These are phyloP conservation scores for Phytophthora pini DNA, from an alignment of 352 stramenopile species.

Conservation along the genomic window DNA sequence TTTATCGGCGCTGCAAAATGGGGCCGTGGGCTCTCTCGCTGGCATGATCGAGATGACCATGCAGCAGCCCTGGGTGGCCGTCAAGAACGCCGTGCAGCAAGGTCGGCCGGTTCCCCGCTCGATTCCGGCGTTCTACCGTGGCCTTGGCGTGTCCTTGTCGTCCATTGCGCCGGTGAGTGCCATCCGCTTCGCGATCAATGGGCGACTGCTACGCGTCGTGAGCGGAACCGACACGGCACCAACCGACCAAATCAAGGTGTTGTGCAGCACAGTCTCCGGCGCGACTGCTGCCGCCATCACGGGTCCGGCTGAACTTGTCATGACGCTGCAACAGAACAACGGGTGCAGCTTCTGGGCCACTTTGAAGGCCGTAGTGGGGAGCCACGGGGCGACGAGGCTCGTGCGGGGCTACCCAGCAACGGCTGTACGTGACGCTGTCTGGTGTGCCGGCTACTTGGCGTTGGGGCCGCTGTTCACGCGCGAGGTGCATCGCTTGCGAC, in stretches of 20 bases:
- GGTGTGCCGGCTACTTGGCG: conserved; percentile 81
- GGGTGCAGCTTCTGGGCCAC: conserved; percentile 66
- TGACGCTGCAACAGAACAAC: conserved; percentile 85
- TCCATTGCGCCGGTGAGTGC: conserved; percentile 82
- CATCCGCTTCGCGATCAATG: conserved; percentile 82
- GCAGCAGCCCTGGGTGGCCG: conserved; percentile 81
- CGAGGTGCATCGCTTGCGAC: conserved; percentile 61
- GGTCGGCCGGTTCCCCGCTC: conserved; percentile 64
- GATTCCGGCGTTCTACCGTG: conserved; percentile 71
- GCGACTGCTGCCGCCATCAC: conserved; percentile 64
- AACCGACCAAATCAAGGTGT: conserved; percentile 63
- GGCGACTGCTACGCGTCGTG: conserved; percentile 56
- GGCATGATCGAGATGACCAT: conserved; percentile 85
- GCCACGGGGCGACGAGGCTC: conserved; percentile 54
- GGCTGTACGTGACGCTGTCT: conserved; percentile 67
- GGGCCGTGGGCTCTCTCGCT: conserved; percentile 73
- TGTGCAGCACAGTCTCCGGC: conserved; percentile 61
- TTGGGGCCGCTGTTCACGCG: conserved; percentile 70
- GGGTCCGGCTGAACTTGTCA: conserved; percentile 76
- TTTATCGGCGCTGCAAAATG: conserved; percentile 74
- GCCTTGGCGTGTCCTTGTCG: conserved; percentile 73
- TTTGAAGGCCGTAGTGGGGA: conserved; percentile 52
- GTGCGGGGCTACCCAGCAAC: conserved; percentile 67
- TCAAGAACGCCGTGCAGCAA: conserved; percentile 90
- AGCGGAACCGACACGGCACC: conserved; percentile 19